Evolutionary conservation across 2,329 filamentous ascomycete genomes (phyloP).

Genomic region (Apiospora malaysiana): DNA sequence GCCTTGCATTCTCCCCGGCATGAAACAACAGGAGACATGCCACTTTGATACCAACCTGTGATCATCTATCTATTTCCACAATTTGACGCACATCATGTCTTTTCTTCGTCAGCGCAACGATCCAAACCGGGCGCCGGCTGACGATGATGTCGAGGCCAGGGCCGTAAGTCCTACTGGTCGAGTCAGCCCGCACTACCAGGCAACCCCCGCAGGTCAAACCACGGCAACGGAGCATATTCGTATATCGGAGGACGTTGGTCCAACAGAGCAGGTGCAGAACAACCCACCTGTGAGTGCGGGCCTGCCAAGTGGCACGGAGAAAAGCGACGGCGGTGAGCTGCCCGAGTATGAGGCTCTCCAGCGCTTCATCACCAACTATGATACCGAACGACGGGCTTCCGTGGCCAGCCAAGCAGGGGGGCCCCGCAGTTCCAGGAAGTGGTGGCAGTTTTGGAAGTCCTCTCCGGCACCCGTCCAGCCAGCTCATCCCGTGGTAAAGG

Average conservation of each 20-base stretch:
- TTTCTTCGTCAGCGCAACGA: conserved; percentile 19
- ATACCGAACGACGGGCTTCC: conserved; percentile 35
- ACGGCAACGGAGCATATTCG: not conserved
- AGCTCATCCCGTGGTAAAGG: conserved; percentile 30
- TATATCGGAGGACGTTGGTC: not conserved
- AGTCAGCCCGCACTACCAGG: not conserved
- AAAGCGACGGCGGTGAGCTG: conserved; percentile 28
- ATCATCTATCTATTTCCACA: not conserved
- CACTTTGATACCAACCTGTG: not conserved
- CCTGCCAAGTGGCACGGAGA: not conserved
- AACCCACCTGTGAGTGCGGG: not conserved
- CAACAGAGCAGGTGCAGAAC: not conserved
- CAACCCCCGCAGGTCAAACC: not conserved
- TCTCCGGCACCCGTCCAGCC: not conserved
- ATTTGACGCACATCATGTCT: not conserved
- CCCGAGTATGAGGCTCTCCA: conserved; percentile 42
- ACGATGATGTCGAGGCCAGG: conserved; percentile 21
- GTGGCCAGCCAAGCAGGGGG: conserved; percentile 28
- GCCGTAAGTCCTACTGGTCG: not conserved
- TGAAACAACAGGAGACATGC: not conserved
- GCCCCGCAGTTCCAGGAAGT: conserved; percentile 51
- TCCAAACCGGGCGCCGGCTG: not conserved
- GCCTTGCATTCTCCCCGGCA: not conserved
- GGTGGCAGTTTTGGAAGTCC: conserved; percentile 64
- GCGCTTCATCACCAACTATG: conserved; percentile 41